A percentile compares a stretch with the other conserved stretches of the same genome.
Evolutionary conservation across 805 yeast genomes (phyloP).

Genomic region (Metschnikowia dekortorum): DNA sequence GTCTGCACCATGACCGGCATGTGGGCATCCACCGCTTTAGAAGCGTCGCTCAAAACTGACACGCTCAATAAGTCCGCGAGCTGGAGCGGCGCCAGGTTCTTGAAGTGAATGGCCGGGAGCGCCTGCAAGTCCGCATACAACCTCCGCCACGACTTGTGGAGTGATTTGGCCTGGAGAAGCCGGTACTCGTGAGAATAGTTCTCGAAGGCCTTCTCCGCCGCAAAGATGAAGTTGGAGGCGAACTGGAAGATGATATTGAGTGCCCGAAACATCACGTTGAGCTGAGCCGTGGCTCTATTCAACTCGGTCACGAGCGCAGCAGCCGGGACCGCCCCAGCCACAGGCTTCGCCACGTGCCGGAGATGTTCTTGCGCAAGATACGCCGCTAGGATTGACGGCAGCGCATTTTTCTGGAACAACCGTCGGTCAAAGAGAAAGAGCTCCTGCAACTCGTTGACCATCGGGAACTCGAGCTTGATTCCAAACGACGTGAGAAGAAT

Average conservation of each 20-base stretch:
- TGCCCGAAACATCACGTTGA: constrained; percentile 42
- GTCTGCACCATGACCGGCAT: constrained; percentile 29
- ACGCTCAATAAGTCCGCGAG: background rate
- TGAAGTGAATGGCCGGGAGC: constrained; percentile 33
- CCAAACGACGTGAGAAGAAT: constrained; percentile 65
- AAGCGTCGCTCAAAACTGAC: background rate
- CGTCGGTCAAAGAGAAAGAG: constrained; percentile 62
- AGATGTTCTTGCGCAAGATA: constrained; percentile 7
- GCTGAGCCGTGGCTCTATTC: constrained; percentile 25
- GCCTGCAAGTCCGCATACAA: constrained; percentile 33
- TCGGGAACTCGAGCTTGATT: constrained; percentile 50
- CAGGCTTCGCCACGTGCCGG: background rate
- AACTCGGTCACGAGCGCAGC: background rate
- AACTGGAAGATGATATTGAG: constrained; percentile 47
- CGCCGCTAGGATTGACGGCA: constrained; percentile 4
- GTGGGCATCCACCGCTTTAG: constrained; percentile 17
- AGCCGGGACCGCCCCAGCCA: background rate
- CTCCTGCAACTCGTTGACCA: constrained; percentile 49
- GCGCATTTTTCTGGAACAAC: constrained; percentile 37
- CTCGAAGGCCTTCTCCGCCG: constrained; percentile 45
- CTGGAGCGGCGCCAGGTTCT: constrained; percentile 21
- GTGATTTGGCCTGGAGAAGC: constrained; percentile 39
- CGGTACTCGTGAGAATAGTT: constrained; percentile 33
- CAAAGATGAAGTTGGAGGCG: constrained; percentile 44
- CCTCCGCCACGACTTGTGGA: constrained; percentile 31